Conservation (phyloP, 1,284 basidiomycete genomes). For the Marasmius tenuissimus region DNA sequence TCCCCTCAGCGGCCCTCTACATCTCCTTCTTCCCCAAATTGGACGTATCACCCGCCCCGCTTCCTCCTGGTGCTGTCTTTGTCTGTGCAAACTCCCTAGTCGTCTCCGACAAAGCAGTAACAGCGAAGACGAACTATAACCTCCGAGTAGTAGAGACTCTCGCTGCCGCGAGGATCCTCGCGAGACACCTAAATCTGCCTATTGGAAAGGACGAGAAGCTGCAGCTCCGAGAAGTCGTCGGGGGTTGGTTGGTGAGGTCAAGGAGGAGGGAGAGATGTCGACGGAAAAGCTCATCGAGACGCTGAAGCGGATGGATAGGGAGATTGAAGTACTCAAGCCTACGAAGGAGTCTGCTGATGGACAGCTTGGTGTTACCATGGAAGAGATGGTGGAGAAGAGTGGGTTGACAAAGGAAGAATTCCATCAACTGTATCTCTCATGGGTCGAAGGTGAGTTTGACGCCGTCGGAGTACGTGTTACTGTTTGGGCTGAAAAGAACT, state of each 20-base stretch:
- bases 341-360: conserved; percentile 26
- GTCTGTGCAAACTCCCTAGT: conserved; percentile 86
- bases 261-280: conserved; percentile 38
- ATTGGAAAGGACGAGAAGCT: conserved; percentile 47
- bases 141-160: conserved; percentile 86
- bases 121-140: conserved; percentile 80
- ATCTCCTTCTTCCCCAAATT: conserved; percentile 83
- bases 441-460: conserved; percentile 65
- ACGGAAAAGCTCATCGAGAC: conserved; percentile 44
- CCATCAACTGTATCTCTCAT: conserved; percentile 67
- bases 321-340: conserved; percentile 56
- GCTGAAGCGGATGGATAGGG: conserved; percentile 46
- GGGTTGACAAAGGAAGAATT: conserved; percentile 61
- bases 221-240: conserved; percentile 53
- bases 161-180: conserved; percentile 73
- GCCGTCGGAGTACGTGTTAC: background rate
- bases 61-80: conserved; percentile 58
- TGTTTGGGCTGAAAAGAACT: conserved; percentile 1
- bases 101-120: conserved; percentile 79
- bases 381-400: conserved; percentile 70
- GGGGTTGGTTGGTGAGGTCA: conserved; percentile 46
- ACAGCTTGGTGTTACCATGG: conserved; percentile 61
- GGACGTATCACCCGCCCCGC: conserved; percentile 59
- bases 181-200: conserved; percentile 49
- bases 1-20: conserved; percentile 70